Evolutionary conservation across 176 grass and related monocot species (phyloP).

Genomic region (Metroxylon sagu): DNA sequence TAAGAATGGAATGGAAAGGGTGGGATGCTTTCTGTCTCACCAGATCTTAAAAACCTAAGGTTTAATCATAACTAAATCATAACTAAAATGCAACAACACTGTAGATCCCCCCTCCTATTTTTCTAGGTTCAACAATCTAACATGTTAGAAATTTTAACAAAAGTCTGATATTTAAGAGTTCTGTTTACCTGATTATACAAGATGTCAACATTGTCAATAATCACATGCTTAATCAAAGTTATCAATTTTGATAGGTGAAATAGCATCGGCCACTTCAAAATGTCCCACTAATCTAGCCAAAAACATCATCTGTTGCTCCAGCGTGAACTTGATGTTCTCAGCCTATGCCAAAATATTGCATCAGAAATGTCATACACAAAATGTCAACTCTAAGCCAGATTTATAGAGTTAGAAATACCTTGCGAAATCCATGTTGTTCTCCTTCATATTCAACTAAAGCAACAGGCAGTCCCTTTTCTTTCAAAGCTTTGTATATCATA

Average conservation of each 20-base stretch:
- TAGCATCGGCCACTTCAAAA: conserved; percentile 70
- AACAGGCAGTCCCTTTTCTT: conserved; percentile 81
- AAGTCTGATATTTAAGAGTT: too few relatives aligned
- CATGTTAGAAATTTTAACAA: too few relatives aligned
- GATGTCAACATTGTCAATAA: too few relatives aligned
- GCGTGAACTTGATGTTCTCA: conserved; percentile 85
- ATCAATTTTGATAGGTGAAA: conserved; percentile 77
- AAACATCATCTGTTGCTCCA: conserved; percentile 92
- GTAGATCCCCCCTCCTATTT: too few relatives aligned
- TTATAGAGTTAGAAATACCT: conserved; percentile 28
- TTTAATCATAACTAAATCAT: too few relatives aligned
- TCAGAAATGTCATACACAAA: background rate
- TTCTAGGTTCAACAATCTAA: too few relatives aligned
- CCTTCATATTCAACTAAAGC: conserved; percentile 95
- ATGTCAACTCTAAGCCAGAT: too few relatives aligned
- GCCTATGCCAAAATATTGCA: conserved; percentile 37
- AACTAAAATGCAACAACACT: too few relatives aligned
- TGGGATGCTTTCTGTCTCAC: too few relatives aligned
- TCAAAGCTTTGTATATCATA: conserved; percentile 74
- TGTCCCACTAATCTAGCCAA: conserved; percentile 67
- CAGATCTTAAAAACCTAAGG: too few relatives aligned
- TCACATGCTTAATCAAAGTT: conserved; percentile 51
- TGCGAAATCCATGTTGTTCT: conserved; percentile 82
- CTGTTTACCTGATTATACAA: too few relatives aligned
- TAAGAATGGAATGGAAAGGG: too few relatives aligned